Base-by-base conservation (phyloP, 2,329 filamentous ascomycete genomes). In the Monascus ruber region DNA sequence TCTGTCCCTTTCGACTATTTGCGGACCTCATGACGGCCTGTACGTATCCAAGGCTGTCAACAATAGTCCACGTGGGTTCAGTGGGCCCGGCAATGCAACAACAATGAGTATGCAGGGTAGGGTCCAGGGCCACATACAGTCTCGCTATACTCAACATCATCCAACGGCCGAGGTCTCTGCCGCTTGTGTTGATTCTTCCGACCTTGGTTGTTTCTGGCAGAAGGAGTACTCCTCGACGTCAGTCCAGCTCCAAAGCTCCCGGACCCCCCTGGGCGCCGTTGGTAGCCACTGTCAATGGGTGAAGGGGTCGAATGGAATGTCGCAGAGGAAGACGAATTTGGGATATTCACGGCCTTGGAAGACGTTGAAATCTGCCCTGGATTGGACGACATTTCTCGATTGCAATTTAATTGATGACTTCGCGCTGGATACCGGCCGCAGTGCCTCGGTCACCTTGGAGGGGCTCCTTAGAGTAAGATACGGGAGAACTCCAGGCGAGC, bases 141-240 rank as follows among this genome's bases (percentile, higher is more conserved):
- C 69, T 95, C 87, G 48, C 79, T 86, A 76, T 93, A 81, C 53
- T 77, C 78, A 75, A 94, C 87, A 68, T 94, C 87, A 68, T 88
- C 80, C 58, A 82, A 74, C 50, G 82, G 69, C 41, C 74, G 71
- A 35, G 86, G 83, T 55, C 81, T 79, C 55, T 87, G 83, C 47
- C 77, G 78, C 59, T 85, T 87, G 66, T 95, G 86, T 62, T 91
- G 86, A 59, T 81, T 88, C 62, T 82, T 83, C 38, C 74, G 71
- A 34, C 69, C 70, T 66, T 96, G 89, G 38, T 73, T 78, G 63
- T 85, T 94, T 52, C 88, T 76, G 37, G 65, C 50, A 24, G 63
- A 53, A 6, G 59, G 46, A 5, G 50, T 45, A 34, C 51, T 59
- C 42, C 63, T 64, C 38, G 64, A 61, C 11, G 58, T 52, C 7